phyloP scores from a whole-genome alignment of 331 rosid species.

The Acacia pycnantha region DNA sequence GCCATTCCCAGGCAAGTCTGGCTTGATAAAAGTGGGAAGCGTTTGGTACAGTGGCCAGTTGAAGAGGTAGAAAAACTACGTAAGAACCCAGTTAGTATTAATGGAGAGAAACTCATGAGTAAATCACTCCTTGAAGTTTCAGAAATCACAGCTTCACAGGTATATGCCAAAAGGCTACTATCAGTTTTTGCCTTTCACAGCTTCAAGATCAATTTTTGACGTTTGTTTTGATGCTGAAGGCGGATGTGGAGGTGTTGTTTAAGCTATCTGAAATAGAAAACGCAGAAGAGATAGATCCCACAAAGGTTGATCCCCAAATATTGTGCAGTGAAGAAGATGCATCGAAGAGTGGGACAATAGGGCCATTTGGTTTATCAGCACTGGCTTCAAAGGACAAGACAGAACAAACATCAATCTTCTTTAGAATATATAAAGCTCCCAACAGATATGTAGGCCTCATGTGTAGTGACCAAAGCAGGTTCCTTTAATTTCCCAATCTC shows the following conservation, averaged over 20 bases:
- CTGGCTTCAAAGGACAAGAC: constrained; percentile 58
- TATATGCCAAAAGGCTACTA: constrained; percentile 28
- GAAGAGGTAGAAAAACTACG: constrained; percentile 55
- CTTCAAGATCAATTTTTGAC: not conserved
- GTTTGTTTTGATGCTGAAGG: constrained; percentile 34
- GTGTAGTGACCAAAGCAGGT: constrained; percentile 90
- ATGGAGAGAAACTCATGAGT: constrained; percentile 28
- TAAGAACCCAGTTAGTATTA: constrained; percentile 32
- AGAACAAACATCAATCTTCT: constrained; percentile 63
- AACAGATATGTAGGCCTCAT: constrained; percentile 47
- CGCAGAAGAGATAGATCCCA: constrained; percentile 47
- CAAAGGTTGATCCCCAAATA: constrained; percentile 50
- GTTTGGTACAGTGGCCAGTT: constrained; percentile 76
- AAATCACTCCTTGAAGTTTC: constrained; percentile 56
- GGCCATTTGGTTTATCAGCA: constrained; percentile 67
- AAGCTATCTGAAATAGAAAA: constrained; percentile 39
- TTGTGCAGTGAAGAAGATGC: constrained; percentile 54
- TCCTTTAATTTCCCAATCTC: not conserved
- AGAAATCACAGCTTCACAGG: constrained; percentile 73
- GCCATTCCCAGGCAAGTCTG: constrained; percentile 68
- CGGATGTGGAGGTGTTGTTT: constrained; percentile 61
- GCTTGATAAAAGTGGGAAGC: constrained; percentile 66
- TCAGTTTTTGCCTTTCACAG: not conserved
- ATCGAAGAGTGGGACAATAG: constrained; percentile 42
- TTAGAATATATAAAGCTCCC: constrained; percentile 41